Base-by-base conservation (phyloP, 2,329 filamentous ascomycete species). In the Calonectria naviculata region DNA sequence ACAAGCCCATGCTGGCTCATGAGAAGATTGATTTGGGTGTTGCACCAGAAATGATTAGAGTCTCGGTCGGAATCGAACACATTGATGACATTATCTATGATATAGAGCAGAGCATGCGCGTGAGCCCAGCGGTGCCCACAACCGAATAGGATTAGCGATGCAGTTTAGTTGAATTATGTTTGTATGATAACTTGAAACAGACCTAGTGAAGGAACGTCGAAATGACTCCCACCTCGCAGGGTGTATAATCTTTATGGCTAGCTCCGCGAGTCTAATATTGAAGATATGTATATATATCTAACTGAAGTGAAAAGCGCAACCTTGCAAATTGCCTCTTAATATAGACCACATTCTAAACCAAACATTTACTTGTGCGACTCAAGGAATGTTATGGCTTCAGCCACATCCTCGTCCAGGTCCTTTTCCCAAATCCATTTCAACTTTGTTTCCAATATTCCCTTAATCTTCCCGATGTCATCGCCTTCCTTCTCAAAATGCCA, bases 51-150 rank as follows among this genome's bases (percentile, higher is more conserved):
- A 91, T 95, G 49, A 97, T 98, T 83, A 93, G 95, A 72, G 95
- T 98, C 79, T 98, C 95, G 0, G 95, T 98, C 70, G 95, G 95
- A 63, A 97, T 93, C 1, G 95, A 98, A 86, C 95, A 98, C 82
- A 97, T 98, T 80, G 95, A 97, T 85, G 95, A 98, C 80, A 98
- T 98, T 80, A 96, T 97, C 80, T 92, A 91, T 76, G 95, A 98
- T 84, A 98, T 98, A 81, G 92, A 95, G 83, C 95, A 97, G 86
- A 70, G 67, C 21, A 70, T 70, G 67, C 13, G 24, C 7, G 36
- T 58, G 41, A 69, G 67, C 36, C 47, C 67, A 17, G 67, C 67
- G 8, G 67, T 69, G 5, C 67, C 67, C 8, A 58, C 49, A 4
- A 34, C 19, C 10, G n/a, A 56, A 49, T 41, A 12, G 34, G 1